A percentile compares a stretch with the other conserved stretches of the same genome.
phyloP scores from a whole-genome alignment of 768 basidiomycete genomes.

The Pisolithus orientalis region DNA sequence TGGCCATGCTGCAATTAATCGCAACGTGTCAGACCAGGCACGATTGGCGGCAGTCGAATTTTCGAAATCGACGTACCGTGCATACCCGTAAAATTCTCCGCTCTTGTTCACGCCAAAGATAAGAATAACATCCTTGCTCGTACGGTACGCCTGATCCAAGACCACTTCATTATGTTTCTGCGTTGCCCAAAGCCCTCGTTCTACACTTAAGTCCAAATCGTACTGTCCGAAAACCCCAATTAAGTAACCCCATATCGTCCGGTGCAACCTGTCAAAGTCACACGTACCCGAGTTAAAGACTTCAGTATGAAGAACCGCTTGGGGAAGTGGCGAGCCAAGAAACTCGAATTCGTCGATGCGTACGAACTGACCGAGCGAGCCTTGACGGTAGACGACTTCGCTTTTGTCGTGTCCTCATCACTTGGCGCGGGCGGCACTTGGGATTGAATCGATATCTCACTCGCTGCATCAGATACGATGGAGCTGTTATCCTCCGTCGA shows the following conservation, averaged over 20 bases:
- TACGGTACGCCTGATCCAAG: constrained; percentile 90
- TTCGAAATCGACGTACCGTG: constrained; percentile 44
- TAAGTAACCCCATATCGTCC: no score
- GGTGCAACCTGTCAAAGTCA: neutral
- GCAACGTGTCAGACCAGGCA: constrained; percentile 1
- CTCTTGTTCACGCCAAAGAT: constrained; percentile 93
- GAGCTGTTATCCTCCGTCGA: constrained; percentile 4
- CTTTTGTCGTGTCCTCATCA: constrained; percentile 31
- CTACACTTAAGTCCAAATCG: constrained; percentile 74
- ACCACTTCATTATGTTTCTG: constrained; percentile 90
- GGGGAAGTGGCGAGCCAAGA: constrained; percentile 73
- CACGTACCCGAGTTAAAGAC: constrained; percentile 68
- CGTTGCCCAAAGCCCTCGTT: constrained; percentile 83
- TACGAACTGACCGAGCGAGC: constrained; percentile 54
- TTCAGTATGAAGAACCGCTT: constrained; percentile 91
- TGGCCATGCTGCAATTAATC: constrained; percentile 47
- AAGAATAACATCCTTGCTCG: constrained; percentile 78
- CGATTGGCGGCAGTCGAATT: neutral
- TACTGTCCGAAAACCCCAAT: constrained; percentile 34
- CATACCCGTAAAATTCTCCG: constrained; percentile 93
- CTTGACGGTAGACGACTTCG: constrained; percentile 2
- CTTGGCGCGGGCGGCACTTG: constrained; percentile 27
- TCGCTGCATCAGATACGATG: neutral
- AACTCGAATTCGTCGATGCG: constrained; percentile 79
- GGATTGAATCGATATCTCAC: constrained; percentile 8